These are phyloP conservation scores for Paecilomyces sp. DNA, from an alignment of 2,329 filamentous ascomycete genomes.

Conservation along the genomic window DNA sequence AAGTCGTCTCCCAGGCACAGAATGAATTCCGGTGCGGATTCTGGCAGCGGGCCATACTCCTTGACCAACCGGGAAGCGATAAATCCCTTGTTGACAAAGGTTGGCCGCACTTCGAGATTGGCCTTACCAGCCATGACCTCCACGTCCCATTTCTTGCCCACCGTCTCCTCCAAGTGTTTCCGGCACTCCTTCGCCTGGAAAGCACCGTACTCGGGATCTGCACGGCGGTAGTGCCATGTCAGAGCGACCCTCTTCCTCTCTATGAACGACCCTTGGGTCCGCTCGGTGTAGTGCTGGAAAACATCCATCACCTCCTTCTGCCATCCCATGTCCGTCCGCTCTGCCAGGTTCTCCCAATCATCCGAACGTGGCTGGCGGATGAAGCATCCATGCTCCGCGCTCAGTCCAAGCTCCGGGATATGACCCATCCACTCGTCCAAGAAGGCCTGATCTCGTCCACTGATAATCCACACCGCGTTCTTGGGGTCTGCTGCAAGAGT, in stretches of 20 bases:
- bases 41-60: constrained; percentile 54
- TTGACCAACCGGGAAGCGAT: constrained; percentile 78
- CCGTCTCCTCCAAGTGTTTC: constrained; percentile 68
- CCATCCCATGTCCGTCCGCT: constrained; percentile 86
- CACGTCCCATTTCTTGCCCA: constrained; percentile 75
- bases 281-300: constrained; percentile 84
- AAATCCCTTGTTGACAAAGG: constrained; percentile 96
- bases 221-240: constrained; percentile 94
- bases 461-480: constrained; percentile 98
- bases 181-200: constrained; percentile 77
- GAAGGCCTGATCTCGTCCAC: constrained; percentile 87
- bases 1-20: constrained; percentile 92
- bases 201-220: constrained; percentile 75
- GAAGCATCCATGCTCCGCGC: constrained; percentile 94
- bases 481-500: constrained; percentile 68
- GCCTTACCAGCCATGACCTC: constrained; percentile 97
- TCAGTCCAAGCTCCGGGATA: constrained; percentile 82
- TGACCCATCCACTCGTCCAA: constrained; percentile 87
- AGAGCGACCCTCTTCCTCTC: constrained; percentile 90
- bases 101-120: constrained; percentile 92
- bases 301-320: constrained; percentile 74
- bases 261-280: constrained; percentile 81
- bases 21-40: constrained; percentile 69
- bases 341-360: constrained; percentile 83
- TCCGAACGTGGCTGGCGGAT: constrained; percentile 71